Percentiles rank a stretch among this genome's conserved stretches.
Evolutionary conservation across 176 grass and related monocot genomes (phyloP).

Genomic region (Puya raimondii): DNA sequence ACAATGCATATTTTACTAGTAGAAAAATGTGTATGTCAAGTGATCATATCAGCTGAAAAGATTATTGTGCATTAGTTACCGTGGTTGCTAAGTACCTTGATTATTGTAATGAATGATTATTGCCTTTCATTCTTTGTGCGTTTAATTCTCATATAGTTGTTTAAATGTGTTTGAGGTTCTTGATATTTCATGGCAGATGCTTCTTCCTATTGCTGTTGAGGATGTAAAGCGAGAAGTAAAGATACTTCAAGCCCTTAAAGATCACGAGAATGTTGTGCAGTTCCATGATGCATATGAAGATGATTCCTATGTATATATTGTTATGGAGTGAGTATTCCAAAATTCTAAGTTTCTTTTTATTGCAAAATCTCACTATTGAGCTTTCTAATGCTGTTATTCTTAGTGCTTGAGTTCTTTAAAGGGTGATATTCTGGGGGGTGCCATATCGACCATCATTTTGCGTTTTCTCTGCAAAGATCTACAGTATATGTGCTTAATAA

Average conservation of each 20-base stretch:
- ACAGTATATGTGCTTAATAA: no score
- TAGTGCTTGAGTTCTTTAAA: background rate
- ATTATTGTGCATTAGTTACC: background rate
- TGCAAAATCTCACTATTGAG: background rate
- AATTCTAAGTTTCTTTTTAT: background rate
- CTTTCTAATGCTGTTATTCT: background rate
- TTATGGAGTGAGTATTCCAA: constrained; percentile 79
- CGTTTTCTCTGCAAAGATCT: no score
- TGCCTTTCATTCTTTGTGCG: background rate
- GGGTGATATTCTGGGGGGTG: background rate
- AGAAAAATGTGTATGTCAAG: background rate
- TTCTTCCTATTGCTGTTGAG: constrained; percentile 54
- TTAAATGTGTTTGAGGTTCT: background rate
- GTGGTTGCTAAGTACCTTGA: background rate
- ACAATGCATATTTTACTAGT: background rate
- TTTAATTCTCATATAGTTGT: background rate
- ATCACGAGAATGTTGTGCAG: constrained; percentile 83
- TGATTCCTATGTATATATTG: constrained; percentile 81
- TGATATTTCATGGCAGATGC: constrained; percentile 46
- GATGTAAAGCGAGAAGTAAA: constrained; percentile 93
- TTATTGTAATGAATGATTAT: background rate
- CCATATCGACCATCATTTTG: background rate
- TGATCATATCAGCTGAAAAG: background rate
- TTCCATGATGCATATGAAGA: constrained; percentile 84
- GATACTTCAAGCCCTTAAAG: constrained; percentile 71